These are phyloP conservation scores for Botrytis fragariae DNA, from an alignment of 2,329 filamentous ascomycete species.

Conservation along the genomic window DNA sequence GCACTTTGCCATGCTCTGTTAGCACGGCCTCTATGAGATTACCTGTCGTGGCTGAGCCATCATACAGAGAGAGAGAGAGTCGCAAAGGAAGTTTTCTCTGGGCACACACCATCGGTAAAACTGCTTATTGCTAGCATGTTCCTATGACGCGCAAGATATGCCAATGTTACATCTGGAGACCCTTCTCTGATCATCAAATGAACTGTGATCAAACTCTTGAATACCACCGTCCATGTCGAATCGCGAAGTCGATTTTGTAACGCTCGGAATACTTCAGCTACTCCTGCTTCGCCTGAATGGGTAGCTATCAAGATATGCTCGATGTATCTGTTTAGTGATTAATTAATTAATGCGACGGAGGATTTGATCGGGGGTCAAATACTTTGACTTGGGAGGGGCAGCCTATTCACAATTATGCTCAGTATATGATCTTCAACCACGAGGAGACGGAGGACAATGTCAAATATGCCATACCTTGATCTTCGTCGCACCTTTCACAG, in stretches of 20 bases:
- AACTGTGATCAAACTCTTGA: conserved; percentile 93
- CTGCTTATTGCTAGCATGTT: conserved; percentile 82
- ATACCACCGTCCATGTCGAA: conserved; percentile 99
- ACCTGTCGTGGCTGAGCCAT: conserved; percentile 25
- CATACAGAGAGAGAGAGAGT: conserved; percentile 20
- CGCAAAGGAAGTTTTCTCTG: background rate
- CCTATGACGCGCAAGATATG: conserved; percentile 78
- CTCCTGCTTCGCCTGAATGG: conserved; percentile 88
- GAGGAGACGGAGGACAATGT: conserved; percentile 3
- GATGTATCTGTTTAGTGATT: conserved; percentile 50
- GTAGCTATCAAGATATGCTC: conserved; percentile 96
- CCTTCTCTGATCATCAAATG: conserved; percentile 98
- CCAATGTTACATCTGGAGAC: conserved; percentile 80
- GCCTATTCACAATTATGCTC: conserved; percentile 52
- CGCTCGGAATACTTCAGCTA: conserved; percentile 92
- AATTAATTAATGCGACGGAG: conserved; percentile 21
- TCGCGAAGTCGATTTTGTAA: conserved; percentile 86
- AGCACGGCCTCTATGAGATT: conserved; percentile 38
- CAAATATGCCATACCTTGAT: conserved; percentile 67
- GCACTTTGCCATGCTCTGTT: conserved; percentile 57
- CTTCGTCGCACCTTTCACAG: conserved; percentile 97
- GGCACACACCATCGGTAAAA: conserved; percentile 80
- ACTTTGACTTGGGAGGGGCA: conserved; percentile 96
- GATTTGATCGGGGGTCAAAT: conserved; percentile 42
- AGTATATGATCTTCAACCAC: conserved; percentile 19